Percentiles rank a stretch among this genome's conserved stretches.
phyloP scores from a whole-genome alignment of 2,329 filamentous ascomycete genomes.

The Verticillium nubilum region DNA sequence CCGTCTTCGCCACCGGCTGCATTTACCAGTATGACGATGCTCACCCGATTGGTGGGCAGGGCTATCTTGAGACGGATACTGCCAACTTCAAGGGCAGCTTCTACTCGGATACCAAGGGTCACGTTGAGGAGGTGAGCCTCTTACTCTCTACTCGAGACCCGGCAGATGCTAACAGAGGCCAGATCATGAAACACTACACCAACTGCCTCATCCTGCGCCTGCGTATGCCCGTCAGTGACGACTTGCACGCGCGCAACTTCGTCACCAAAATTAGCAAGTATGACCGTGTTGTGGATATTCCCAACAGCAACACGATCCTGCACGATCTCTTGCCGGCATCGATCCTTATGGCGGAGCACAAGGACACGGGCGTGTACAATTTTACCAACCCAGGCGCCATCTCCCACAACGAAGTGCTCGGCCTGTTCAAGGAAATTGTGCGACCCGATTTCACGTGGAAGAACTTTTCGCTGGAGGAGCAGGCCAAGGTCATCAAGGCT shows the following conservation, averaged over 20 bases:
- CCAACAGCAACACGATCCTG: conserved; percentile 64
- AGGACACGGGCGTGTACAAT: conserved; percentile 61
- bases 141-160: not conserved
- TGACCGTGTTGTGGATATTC: conserved; percentile 60
- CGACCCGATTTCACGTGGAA: conserved; percentile 55
- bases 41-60: conserved; percentile 54
- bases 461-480: conserved; percentile 63
- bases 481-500: conserved; percentile 62
- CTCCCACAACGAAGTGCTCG: conserved; percentile 64
- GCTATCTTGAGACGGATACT: conserved; percentile 55
- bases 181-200: conserved; percentile 57
- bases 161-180: conserved; percentile 1
- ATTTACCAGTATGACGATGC: conserved; percentile 59
- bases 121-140: conserved; percentile 53
- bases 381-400: conserved; percentile 67
- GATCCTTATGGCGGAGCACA: conserved; percentile 54
- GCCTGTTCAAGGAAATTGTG: conserved; percentile 58
- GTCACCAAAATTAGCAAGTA: conserved; percentile 65
- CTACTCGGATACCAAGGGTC: conserved; percentile 62
- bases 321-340: conserved; percentile 58
- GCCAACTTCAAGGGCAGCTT: conserved; percentile 64
- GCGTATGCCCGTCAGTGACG: conserved; percentile 65
- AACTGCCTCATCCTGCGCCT: conserved; percentile 60
- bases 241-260: conserved; percentile 61
- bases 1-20: conserved; percentile 63